Evolutionary conservation across 345 rosid genomes (phyloP), one percentile per base, ranked within the genome.

Genomic region (Eucalyptus polybractea): DNA sequence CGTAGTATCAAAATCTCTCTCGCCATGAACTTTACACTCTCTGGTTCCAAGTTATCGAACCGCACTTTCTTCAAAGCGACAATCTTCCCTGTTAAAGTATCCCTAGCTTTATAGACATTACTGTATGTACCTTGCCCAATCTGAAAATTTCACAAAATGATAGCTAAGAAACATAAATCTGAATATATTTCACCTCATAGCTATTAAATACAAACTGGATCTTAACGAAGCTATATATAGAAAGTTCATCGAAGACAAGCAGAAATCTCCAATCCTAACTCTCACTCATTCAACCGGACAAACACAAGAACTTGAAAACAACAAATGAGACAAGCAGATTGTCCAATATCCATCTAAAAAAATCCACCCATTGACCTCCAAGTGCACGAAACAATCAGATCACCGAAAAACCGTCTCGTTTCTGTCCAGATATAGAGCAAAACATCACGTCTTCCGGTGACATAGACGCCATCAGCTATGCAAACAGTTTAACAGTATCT

Each of bases 121-220:
- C 98, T 96, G 90, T 96, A 96, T n/a, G 98, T 96, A 86, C 97
- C 98, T 90, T 96, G 96, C 67, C 97, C 98, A 92, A 96, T 93
- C 98, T 96, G 91, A 50, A 89, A 83, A 72, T 31, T 13, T 86
- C 13, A 62, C 54, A 81, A 86, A 88, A 69, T 16, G 16, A 53
- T 51, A 47, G 31, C 49, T 22, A 51, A 56, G 81, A 37, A 25
- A 76, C n/a, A n/a, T 51, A 72, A 81, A 22, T 37, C 49, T 29
- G 29, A 24, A 33, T 81, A 72, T 69, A 88, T n/a, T 54, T 45
- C 24, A 45, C 49, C 72, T 50, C 83, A 88, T 37, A 76, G 83
- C 83, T 76, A 76, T 21, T 6, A 76, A 21, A 76, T 21, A 76
- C 47, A 21, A 21, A 76, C 83, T 21, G 47, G 47, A 76, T 76